Evolutionary conservation across 2,329 filamentous ascomycete species (phyloP).

Genomic region (Pyrenophora tritici-repentis): DNA sequence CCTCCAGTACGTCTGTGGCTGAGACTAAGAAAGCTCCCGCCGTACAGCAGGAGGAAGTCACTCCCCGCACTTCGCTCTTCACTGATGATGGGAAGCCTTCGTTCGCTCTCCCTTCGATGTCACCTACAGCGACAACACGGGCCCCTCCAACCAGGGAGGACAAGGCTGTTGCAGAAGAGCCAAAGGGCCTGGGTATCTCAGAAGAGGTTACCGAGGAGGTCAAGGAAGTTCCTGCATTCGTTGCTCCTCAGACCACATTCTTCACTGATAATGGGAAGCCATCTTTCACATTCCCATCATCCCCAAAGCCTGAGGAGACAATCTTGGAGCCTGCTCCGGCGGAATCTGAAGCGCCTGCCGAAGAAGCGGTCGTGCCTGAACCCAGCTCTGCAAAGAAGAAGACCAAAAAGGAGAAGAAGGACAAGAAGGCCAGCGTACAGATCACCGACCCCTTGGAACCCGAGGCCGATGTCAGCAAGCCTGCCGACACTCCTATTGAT

Average conservation of each 20-base stretch:
- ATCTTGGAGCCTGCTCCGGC: not conserved
- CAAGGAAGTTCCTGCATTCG: not conserved
- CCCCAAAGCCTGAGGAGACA: not conserved
- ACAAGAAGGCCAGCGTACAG: slow-evolving; percentile 22
- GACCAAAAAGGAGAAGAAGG: slow-evolving; percentile 34
- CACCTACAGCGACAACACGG: not conserved
- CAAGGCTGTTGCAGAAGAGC: not conserved
- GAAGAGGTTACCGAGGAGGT: not conserved
- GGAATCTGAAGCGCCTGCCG: slow-evolving; percentile 5
- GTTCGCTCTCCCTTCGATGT: slow-evolving; percentile 1
- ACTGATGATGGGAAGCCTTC: slow-evolving; percentile 12
- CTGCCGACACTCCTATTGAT: not conserved
- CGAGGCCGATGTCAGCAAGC: not conserved
- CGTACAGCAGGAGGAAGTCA: not conserved
- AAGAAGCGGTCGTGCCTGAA: slow-evolving; percentile 17
- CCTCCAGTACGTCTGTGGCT: not conserved
- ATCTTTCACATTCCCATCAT: not conserved
- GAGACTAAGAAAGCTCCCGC: not conserved
- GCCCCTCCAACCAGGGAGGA: not conserved
- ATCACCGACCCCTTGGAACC: slow-evolving; percentile 9
- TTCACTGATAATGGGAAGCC: slow-evolving; percentile 12
- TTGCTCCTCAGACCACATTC: slow-evolving; percentile 1
- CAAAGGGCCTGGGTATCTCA: not conserved
- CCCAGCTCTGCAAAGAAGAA: slow-evolving; percentile 25
- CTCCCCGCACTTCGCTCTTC: slow-evolving; percentile 13